Evolutionary conservation across 495 filamentous ascomycete genomes (phyloP).

Genomic region (Penicillium turbatum): DNA sequence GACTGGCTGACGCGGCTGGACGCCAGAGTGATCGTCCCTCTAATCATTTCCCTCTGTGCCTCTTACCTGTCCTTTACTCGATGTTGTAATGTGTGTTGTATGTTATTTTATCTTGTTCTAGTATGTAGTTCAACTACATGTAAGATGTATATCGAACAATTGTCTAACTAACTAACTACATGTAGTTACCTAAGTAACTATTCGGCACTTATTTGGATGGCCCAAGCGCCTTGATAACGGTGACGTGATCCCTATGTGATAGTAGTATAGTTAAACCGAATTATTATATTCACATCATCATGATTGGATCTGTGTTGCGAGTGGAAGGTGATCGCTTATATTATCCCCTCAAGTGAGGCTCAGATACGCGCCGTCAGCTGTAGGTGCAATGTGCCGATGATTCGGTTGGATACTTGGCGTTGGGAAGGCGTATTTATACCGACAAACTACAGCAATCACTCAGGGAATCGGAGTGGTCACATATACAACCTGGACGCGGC

Average conservation of each 20-base stretch:
- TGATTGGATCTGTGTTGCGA: background rate
- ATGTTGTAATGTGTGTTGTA: background rate
- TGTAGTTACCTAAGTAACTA: too few species aligned
- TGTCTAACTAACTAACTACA: too few species aligned
- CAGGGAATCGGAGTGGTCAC: background rate
- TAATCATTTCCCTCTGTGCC: constrained; percentile 20
- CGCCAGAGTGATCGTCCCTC: constrained; percentile 22
- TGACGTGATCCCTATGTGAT: constrained; percentile 10
- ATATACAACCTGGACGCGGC: too few species aligned
- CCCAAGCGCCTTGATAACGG: constrained; percentile 4
- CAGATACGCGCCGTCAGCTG: background rate
- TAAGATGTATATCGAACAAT: too few species aligned
- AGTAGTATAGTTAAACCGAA: background rate
- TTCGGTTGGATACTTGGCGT: background rate
- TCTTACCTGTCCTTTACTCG: constrained; percentile 3
- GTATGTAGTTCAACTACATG: too few species aligned
- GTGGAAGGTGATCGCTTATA: constrained; percentile 1
- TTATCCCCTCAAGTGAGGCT: background rate
- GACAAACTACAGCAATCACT: background rate
- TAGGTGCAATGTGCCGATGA: constrained; percentile 5
- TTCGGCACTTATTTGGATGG: background rate
- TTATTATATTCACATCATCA: constrained; percentile 5
- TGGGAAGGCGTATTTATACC: background rate
- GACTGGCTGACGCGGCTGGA: constrained; percentile 23
- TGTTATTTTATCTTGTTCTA: too few species aligned